Base-by-base conservation (phyloP, 2,329 filamentous ascomycete species). In the Aureobasidium subglaciale region DNA sequence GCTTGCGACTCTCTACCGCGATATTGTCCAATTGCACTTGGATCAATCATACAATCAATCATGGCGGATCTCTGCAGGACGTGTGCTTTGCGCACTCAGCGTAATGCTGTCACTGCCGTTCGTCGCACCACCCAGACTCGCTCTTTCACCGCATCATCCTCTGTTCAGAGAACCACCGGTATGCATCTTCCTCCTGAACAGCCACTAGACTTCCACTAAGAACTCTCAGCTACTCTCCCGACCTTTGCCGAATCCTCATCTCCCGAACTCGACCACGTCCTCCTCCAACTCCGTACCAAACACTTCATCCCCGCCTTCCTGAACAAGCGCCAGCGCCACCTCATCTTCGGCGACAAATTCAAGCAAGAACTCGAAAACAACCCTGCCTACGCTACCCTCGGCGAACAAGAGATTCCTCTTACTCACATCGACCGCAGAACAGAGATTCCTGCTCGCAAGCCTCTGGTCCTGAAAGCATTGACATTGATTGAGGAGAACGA, bases 281-380 rank as follows among this genome's bases (percentile, higher is more conserved):
- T 78, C 56, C 59, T 64, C 5, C 66, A 59, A 9, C 64, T 76
- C 52, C 75, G 75, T 59, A 66, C 65, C 42, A 71, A 72, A 49
- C 63, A 77, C 61, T 69, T 78, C 57, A 67, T 77, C 20, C 75
- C 75, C 11, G 62, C 63, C 42, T 71, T 75, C 62, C 69, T 78
- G 52, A 70, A 66, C 56, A 59, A 62, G 15, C 65, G 67, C 35
- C 73, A 77, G 60, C 62, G 67, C 27, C 65, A 68, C 57, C 69
- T 77, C 27, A 70, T 78, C 60, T 76, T 71, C 66, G 63, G 64
- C 42, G 58, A 66, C 16, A 69, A 71, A 32, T 66, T 72, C 64
- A 65, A 65, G n/a, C 63, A 71, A 41, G 67, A 68, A 35, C 70
- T 78, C 32, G 65, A 71, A 46, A 69, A 70, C 56, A 69, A 75